Evolutionary conservation across 495 filamentous ascomycete species (phyloP).

Genomic region (Lineolata rhizophorae): DNA sequence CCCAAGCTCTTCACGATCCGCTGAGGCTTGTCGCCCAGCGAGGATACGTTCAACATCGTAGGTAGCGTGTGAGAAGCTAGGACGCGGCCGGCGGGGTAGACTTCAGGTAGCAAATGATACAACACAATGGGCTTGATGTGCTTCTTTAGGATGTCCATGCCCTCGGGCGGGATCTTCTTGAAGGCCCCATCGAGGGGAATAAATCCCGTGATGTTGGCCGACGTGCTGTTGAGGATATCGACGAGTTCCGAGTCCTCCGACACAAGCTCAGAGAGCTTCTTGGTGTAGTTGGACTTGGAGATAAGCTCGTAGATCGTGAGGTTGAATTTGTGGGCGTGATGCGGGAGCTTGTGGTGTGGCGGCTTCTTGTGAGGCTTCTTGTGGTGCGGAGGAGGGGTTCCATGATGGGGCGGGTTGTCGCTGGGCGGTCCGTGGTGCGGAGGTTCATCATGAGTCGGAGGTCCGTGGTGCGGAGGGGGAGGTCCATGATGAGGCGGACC

Average conservation of each 20-base stretch:
- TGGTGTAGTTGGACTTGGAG: conserved; percentile 46
- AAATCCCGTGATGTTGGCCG: conserved; percentile 56
- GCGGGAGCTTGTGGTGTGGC: conserved; percentile 8
- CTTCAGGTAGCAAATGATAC: conserved; percentile 48
- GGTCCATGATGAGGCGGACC: conserved; percentile 12
- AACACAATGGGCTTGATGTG: conserved; percentile 37
- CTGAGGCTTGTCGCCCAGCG: conserved; percentile 41
- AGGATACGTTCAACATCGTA: conserved; percentile 30
- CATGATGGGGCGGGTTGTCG: conserved; percentile 5
- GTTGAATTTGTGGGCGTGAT: conserved; percentile 26
- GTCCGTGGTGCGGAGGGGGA: conserved; percentile 2
- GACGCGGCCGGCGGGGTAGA: conserved; percentile 35
- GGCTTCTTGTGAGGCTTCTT: conserved; percentile 8
- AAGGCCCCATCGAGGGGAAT: conserved; percentile 58
- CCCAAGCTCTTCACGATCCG: conserved; percentile 37
- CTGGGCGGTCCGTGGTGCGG: conserved; percentile 1
- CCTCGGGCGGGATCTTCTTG: conserved; percentile 36
- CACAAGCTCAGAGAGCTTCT: conserved; percentile 50
- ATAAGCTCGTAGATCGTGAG: conserved; percentile 62
- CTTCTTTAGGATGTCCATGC: conserved; percentile 34
- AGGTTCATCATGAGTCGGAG: conserved; percentile 2
- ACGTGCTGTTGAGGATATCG: conserved; percentile 42
- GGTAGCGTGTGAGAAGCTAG: conserved; percentile 47
- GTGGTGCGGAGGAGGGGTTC: background rate
- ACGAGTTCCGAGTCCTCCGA: conserved; percentile 48